Evolutionary conservation across 169 alveolate genomes (phyloP), one percentile per base, ranked within the genome.

Genomic region (Cryptosporidium meleagridis): DNA sequence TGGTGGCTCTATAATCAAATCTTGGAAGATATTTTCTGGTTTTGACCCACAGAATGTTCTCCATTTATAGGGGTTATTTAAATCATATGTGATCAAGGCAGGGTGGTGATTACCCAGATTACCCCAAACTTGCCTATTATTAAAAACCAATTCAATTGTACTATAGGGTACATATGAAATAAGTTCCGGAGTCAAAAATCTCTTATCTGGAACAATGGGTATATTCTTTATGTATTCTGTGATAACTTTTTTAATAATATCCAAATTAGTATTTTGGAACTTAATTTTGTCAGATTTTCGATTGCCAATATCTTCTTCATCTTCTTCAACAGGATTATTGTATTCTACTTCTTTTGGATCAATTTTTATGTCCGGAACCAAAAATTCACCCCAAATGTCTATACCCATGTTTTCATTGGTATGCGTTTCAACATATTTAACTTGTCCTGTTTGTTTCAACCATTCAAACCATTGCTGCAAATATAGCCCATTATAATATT

Each of bases 21-120:
- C 69, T 41, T 59, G 35, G 44, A 80, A 80, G 21, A 80, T 59
- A 16, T 55, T 62, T 10, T 80, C 89, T 6, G 89, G 89, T 26
- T 80, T 80, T 37, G 89, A 80, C 14, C 89, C 89, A 62, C 95
- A 92, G 45, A 95, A 93, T 31, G 96, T 93, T 16, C 94, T 85
- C 97, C 97, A 95, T 67, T 92, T 94, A 23, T 87, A 70, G 41
- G 86, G 75, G 29, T 84, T 87, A 41, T 94, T 96, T 26, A 95
- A 91, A 62, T 95, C 96, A 93, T 95, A 95, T n/a, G 93, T 37
- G 37, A 95, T 95, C 53, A 95, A 91, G 7, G 96, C 93, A 18
- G 97, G 97, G 85, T 95, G 96, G 51, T 94, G 97, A 70, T 93
- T 94, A 59, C 95, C 97, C 80, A 94, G 71, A 70, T 95, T 95